Evolutionary conservation across 2,329 filamentous ascomycete species (phyloP), one percentile per base, ranked within the genome.

Genomic region (Aureobasidium namibiae): DNA sequence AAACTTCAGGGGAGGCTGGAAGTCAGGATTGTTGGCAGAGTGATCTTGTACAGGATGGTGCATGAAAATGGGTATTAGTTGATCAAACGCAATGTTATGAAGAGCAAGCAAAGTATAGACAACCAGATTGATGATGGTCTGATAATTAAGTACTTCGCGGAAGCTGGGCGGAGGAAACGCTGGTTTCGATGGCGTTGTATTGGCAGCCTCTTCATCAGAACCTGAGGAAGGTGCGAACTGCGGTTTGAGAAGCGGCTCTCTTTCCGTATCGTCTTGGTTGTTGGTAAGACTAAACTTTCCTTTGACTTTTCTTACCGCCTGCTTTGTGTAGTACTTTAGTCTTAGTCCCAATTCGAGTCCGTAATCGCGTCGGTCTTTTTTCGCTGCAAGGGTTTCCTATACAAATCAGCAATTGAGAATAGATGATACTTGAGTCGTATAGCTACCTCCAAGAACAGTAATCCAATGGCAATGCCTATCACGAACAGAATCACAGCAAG

Each of bases 61-160:
- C 67, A 96, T 81, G 71, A 95, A 95, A 0, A 96, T 90, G 3
- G 91, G 89, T 1, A 97, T 82, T 2, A 92, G 79, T 68, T 95
- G 91, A 72, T 97, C 92, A 68, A 86, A 96, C 0, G 90, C 86
- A 39, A 95, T 84, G 0, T 84, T 86, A 72, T 96, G 91, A 50
- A 95, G 80, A 0, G 90, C 88, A 18, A 97, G 79, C 52, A 94
- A 78, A 1, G 87, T 87, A 72, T 97, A 96, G 0, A 86, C 81
- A 1, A 89, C 63, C 1, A 97, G 78, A 64, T 92, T 89, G 59
- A 94, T 78, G 33, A 81, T 79, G 0, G 89, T 89, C 71, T 95
- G 90, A 1, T 77, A 78, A 0, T 84, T 87, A 65, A 95, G 86
- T 7, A 94, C 85, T 62, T 90, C 83, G 11, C 70, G 72, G 69